Evolutionary conservation across 2,329 filamentous ascomycete species (phyloP), one percentile per base, ranked within the genome.

Genomic region (Beauveria pseudobassiana): DNA sequence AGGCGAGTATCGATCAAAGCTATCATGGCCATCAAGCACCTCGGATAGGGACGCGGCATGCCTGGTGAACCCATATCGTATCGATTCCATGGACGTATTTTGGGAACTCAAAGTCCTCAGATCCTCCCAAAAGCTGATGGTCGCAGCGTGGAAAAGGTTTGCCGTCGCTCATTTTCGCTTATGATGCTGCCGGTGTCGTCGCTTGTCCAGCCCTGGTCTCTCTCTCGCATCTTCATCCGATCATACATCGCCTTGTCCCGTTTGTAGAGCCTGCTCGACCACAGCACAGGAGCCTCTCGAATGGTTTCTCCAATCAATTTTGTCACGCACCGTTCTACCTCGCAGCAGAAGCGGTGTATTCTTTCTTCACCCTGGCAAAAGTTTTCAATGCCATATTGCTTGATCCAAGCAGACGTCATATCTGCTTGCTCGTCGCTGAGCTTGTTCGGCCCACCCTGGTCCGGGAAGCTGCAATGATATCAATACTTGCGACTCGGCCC

Each of bases 281-380:
- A 97, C 2, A 98, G 78, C 0, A 96, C 90, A 0, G 93, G 92
- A 0, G 90, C 90, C 43, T 96, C 90, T 64, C 89, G 80, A 64
- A 96, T 87, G 51, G 86, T 91, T 63, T 96, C 90, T 30, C 91
- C 91, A 34, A 96, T 88, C 8, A 98, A 80, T 71, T 91, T 92
- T 67, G 86, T 88, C 65, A 96, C 88, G 69, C 91, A 96, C 64
- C 86, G 89, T 68, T 93, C 89, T 30, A 98, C 84, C 72, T 98
- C 95, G 66, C 92, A 89, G 70, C 89, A 95, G 73, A 99, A 95
- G 12, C 93, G 87, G 72, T 98, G 95, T 42, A 99, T 93, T 56
- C 95, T 81, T 75, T 99, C 95, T 72, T 99, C 95, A 6, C 93
- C 95, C 67, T 87, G 88, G 75, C 95, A 99, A 67, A 98, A 93